phyloP scores from a whole-genome alignment of 108 stramenopile genomes.

The Phaeodactylum tricornutum region DNA sequence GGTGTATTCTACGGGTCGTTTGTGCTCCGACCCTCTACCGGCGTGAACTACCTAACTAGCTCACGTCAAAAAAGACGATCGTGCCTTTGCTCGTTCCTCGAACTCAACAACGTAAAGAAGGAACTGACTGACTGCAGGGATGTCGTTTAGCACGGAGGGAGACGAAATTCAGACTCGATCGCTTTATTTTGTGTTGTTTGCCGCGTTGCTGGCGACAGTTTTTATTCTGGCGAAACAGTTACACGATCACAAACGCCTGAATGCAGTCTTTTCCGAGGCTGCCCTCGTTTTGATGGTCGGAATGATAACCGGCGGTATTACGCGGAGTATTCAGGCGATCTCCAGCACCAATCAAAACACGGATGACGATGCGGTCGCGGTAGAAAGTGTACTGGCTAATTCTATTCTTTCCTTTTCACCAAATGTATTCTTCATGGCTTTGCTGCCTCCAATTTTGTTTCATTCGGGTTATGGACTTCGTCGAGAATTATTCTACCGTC shows the following conservation, averaged over 20 bases:
- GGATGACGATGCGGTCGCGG: slow-evolving; percentile 2
- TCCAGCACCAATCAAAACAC: background rate
- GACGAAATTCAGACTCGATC: too few species aligned
- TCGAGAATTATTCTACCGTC: slow-evolving; percentile 44
- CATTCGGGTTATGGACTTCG: slow-evolving; percentile 64
- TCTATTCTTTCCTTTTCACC: slow-evolving; percentile 39
- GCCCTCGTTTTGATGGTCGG: slow-evolving; percentile 52
- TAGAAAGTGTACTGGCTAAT: slow-evolving; percentile 2
- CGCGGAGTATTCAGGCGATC: slow-evolving; percentile 12
- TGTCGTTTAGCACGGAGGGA: too few species aligned
- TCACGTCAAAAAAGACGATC: too few species aligned
- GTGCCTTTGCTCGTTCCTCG: too few species aligned
- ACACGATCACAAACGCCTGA: slow-evolving; percentile 18
- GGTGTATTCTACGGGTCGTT: too few species aligned
- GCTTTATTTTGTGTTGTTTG: slow-evolving; percentile 36
- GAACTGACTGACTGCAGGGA: too few species aligned
- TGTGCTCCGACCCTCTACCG: too few species aligned
- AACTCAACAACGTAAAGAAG: too few species aligned
- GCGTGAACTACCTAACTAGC: too few species aligned
- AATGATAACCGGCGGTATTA: slow-evolving; percentile 24
- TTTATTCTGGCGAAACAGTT: slow-evolving; percentile 24
- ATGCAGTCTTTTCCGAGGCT: slow-evolving; percentile 48
- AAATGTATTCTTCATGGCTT: slow-evolving; percentile 56
- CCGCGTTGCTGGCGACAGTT: slow-evolving; percentile 23
- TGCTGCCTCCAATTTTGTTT: slow-evolving; percentile 84